These are phyloP conservation scores for Solanum pimpinellifolium DNA, from an alignment of 257 asterid genomes.

Conservation along the genomic window DNA sequence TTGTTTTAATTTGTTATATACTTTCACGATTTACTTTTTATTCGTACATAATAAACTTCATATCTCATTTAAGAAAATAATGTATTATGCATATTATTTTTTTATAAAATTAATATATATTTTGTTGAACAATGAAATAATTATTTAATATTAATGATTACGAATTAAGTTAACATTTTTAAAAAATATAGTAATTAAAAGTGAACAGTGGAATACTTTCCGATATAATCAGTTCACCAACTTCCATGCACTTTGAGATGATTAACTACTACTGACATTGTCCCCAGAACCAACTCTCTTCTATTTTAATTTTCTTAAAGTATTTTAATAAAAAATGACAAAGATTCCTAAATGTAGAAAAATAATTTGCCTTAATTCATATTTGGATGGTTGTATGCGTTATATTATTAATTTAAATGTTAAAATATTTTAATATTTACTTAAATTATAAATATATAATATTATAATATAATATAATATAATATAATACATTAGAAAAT, in stretches of 20 bases:
- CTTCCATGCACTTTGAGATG: not conserved
- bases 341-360: not conserved
- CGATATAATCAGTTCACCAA: not conserved
- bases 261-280: not conserved
- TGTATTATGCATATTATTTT: no score
- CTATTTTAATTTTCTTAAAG: not conserved
- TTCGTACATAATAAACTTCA: no score
- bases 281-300: not conserved
- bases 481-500: no score
- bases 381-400: not conserved
- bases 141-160: not conserved
- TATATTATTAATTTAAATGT: no score
- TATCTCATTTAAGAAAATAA: not conserved
- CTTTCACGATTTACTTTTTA: not conserved
- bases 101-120: no score
- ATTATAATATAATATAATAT: no score
- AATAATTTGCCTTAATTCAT: not conserved
- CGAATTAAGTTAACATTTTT: not conserved
- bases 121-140: not conserved
- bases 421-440: no score
- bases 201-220: not conserved
- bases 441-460: no score
- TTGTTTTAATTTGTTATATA: not conserved
- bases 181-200: no score
- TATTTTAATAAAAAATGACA: not conserved